These are phyloP conservation scores for Mariannaea sp. DNA, from an alignment of 2,329 filamentous ascomycete species.

Conservation along the genomic window DNA sequence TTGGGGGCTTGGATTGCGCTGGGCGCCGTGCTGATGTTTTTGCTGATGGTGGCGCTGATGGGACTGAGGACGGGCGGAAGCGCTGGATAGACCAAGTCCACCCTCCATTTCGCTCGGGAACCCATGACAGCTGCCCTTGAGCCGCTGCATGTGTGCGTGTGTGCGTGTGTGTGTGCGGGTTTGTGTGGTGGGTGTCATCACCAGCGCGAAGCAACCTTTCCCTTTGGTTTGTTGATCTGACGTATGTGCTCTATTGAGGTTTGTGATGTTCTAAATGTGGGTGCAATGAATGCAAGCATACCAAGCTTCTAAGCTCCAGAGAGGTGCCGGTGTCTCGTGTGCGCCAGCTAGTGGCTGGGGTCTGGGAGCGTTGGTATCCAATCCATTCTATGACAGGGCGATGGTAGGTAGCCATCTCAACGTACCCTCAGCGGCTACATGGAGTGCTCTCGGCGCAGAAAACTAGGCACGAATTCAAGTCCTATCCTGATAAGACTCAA, in stretches of 20 bases:
- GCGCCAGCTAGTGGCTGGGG: constrained; percentile 12
- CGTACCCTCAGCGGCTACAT: constrained; percentile 16
- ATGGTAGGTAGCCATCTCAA: too few species aligned
- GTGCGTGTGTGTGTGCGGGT: constrained; percentile 6
- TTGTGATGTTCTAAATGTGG: constrained; percentile 1
- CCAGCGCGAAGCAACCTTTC: background rate
- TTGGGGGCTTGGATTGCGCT: constrained; percentile 17
- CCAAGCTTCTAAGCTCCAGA: constrained; percentile 1
- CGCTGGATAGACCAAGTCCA: constrained; percentile 28
- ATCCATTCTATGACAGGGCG: background rate
- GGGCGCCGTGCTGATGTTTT: constrained; percentile 18
- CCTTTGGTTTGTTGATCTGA: background rate
- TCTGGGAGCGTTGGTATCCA: constrained; percentile 8
- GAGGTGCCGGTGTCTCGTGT: background rate
- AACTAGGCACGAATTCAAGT: background rate
- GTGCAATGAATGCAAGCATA: background rate
- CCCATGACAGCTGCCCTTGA: constrained; percentile 22
- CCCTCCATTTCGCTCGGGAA: constrained; percentile 24
- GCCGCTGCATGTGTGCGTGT: background rate
- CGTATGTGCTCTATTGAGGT: background rate
- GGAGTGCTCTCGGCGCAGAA: too few species aligned
- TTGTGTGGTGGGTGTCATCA: too few species aligned
- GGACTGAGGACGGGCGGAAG: constrained; percentile 20
- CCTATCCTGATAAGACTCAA: too few species aligned
- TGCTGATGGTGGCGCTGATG: constrained; percentile 21